These are phyloP conservation scores for Lumnitzera littorea DNA, from an alignment of 345 rosid genomes.

Conservation along the genomic window DNA sequence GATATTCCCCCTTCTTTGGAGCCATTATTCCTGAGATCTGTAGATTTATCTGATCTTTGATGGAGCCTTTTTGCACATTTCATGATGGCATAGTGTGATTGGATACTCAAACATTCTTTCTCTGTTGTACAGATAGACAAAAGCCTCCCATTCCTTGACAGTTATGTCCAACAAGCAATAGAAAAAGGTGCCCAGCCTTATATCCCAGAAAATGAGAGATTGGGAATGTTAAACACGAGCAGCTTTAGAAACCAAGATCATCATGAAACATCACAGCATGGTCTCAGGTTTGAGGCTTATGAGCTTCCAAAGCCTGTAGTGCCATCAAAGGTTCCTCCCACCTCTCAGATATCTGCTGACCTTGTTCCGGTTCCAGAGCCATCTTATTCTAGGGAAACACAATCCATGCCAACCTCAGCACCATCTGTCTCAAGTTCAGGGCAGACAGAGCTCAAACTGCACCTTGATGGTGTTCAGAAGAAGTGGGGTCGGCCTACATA, in stretches of 20 bases:
- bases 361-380: conserved; percentile 75
- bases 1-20: too few relatives aligned
- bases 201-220: conserved; percentile 71
- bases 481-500: conserved; percentile 86
- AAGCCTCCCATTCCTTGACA: conserved; percentile 67
- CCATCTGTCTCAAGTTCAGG: conserved; percentile 45
- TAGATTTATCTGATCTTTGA: too few relatives aligned
- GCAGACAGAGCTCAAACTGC: conserved; percentile 60
- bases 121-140: conserved; percentile 63
- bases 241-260: conserved; percentile 53
- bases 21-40: too few relatives aligned
- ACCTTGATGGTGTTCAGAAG: conserved; percentile 91
- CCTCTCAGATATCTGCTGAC: conserved; percentile 27
- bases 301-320: conserved; percentile 70
- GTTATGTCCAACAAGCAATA: conserved; percentile 58
- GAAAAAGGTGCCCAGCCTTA: conserved; percentile 82
- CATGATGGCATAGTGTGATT: too few relatives aligned
- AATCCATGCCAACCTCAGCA: conserved; percentile 27
- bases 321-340: conserved; percentile 23
- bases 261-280: conserved; percentile 54
- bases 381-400: conserved; percentile 44
- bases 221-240: conserved; percentile 37
- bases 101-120: not conserved
- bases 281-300: conserved; percentile 92
- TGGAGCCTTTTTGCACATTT: too few relatives aligned